phyloP scores from a whole-genome alignment of 495 filamentous ascomycete species.

The Chaetomium fimeti region DNA sequence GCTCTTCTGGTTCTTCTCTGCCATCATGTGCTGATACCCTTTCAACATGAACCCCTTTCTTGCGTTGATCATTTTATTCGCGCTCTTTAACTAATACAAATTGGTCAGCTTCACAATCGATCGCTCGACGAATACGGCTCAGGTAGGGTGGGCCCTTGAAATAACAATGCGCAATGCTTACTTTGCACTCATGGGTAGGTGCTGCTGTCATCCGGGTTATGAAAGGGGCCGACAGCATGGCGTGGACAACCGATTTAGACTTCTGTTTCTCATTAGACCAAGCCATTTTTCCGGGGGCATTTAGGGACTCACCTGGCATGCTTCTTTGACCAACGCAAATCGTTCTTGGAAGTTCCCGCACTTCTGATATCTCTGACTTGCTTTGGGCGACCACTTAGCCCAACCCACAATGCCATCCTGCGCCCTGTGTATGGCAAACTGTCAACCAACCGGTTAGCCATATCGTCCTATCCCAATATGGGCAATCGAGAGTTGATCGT shows the following conservation, averaged over 20 bases:
- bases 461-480: not conserved
- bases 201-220: not conserved
- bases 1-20: not conserved
- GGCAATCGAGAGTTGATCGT: not conserved
- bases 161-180: not conserved
- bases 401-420: not conserved
- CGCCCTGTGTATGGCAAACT: not conserved
- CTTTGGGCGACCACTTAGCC: not conserved
- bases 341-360: not conserved
- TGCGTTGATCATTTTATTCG: not conserved
- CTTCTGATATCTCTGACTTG: not conserved
- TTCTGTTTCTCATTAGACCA: not conserved
- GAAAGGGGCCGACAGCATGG: not conserved
- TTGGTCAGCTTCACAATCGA: not conserved
- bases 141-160: not conserved
- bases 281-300: not conserved
- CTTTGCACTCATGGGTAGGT: not conserved
- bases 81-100: not conserved
- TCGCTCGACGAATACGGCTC: not conserved
- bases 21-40: not conserved
- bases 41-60: not conserved
- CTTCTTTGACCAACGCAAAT: not conserved
- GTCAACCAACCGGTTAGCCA: not conserved
- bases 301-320: not conserved
- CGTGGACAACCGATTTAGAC: not conserved